A percentile compares a stretch with the other conserved stretches of the same genome.
Conservation (phyloP, 805 yeast species). For the Blastobotrys terrestris region DNA sequence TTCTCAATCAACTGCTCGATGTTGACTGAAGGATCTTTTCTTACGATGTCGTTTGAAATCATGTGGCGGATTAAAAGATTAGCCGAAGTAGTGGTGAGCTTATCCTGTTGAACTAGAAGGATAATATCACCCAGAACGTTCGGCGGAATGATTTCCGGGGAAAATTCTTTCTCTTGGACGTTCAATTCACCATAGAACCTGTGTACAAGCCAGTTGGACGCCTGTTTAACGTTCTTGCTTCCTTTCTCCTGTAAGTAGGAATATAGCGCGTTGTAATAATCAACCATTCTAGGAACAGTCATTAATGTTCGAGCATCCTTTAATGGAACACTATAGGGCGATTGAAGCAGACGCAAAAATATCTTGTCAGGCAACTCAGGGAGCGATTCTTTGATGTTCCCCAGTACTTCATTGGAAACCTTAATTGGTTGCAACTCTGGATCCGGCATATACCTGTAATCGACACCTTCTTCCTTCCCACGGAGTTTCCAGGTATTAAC, state of each 20-base stretch:
- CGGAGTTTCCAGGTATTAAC: constrained; percentile 58
- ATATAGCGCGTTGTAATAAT: constrained; percentile 47
- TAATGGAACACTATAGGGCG: constrained; percentile 52
- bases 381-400: constrained; percentile 33
- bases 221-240: constrained; percentile 30
- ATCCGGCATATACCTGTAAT: constrained; percentile 92
- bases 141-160: constrained; percentile 33
- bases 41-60: constrained; percentile 38
- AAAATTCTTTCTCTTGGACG: constrained; percentile 38
- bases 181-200: constrained; percentile 67
- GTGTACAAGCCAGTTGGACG: constrained; percentile 78
- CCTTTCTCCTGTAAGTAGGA: constrained; percentile 21
- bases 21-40: constrained; percentile 6
- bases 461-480: constrained; percentile 73
- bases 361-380: constrained; percentile 62
- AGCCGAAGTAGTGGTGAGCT: constrained; percentile 63
- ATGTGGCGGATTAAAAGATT: constrained; percentile 58
- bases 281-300: constrained; percentile 43
- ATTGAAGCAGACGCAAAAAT: constrained; percentile 38
- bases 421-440: constrained; percentile 68
- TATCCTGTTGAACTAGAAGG: constrained; percentile 37
- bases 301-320: constrained; percentile 73
- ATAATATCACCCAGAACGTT: constrained; percentile 50
- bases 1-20: constrained; percentile 46
- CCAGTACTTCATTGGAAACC: constrained; percentile 40